Conservation (phyloP, 225 moss, liverwort and hornwort species). For the Takakia lepidozioides region DNA sequence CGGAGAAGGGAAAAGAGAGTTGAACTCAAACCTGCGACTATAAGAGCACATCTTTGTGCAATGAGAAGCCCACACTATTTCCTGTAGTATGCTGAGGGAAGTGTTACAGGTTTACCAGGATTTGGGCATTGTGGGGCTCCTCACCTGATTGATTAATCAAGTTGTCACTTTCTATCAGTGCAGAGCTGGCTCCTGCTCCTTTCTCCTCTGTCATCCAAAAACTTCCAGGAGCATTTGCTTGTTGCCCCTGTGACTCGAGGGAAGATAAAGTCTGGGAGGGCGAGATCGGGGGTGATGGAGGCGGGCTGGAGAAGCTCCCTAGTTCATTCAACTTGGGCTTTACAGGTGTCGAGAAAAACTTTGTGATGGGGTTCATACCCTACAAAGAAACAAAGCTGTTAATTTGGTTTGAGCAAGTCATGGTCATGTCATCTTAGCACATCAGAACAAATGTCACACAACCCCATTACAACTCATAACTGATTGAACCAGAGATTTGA, state of each 20-base stretch:
- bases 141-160: too few species aligned
- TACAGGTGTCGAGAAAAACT: conserved; percentile 49
- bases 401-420: neutral
- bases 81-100: too few species aligned
- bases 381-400: conserved; percentile 9
- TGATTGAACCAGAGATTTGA: too few species aligned
- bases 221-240: conserved; percentile 8
- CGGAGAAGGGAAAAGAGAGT: too few species aligned
- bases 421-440: neutral
- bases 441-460: neutral
- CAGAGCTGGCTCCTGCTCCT: too few species aligned
- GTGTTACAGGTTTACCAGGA: too few species aligned
- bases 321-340: conserved; percentile 9
- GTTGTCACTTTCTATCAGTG: neutral
- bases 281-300: conserved; percentile 10
- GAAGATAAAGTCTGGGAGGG: conserved; percentile 8
- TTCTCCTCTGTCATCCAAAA: neutral
- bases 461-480: too few species aligned
- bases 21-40: too few species aligned
- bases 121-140: too few species aligned
- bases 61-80: too few species aligned
- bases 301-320: conserved; percentile 8
- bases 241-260: conserved; percentile 4
- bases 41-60: too few species aligned
- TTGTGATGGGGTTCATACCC: conserved; percentile 69